phyloP scores from a whole-genome alignment of 768 basidiomycete species.

The Amanita jacksonii region DNA sequence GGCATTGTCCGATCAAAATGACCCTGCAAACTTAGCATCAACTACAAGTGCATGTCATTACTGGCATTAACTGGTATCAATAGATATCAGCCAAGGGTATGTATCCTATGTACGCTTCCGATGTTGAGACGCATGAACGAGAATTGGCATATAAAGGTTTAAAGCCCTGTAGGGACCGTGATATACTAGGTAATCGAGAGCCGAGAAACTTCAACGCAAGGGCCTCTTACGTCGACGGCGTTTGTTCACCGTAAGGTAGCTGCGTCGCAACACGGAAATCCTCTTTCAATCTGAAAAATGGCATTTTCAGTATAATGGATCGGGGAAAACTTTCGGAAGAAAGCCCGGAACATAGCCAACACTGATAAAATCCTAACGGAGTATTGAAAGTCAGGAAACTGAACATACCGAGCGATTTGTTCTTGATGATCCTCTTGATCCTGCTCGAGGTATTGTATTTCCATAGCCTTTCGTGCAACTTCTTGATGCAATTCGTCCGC shows the following conservation, averaged over 20 bases:
- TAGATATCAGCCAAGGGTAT: conserved; percentile 7
- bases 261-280: conserved; percentile 45
- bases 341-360: conserved; percentile 46
- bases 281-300: conserved; percentile 50
- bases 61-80: conserved; percentile 6
- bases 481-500: conserved; percentile 50
- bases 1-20: background rate
- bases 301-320: too few species aligned
- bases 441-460: conserved; percentile 70
- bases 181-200: background rate
- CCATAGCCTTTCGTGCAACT: conserved; percentile 64
- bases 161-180: background rate
- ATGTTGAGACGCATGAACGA: conserved; percentile 3
- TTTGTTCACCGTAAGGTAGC: conserved; percentile 27
- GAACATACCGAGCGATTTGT: conserved; percentile 70
- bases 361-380: conserved; percentile 41
- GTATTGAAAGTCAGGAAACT: conserved; percentile 48
- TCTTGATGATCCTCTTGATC: conserved; percentile 73
- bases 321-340: conserved; percentile 27
- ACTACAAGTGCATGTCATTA: background rate
- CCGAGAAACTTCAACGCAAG: background rate
- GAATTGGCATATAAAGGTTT: background rate
- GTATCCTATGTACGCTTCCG: conserved; percentile 4
- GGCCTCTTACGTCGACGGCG: conserved; percentile 13
- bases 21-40: background rate